Base-by-base conservation (phyloP, 2,329 filamentous ascomycete species). In the Gliomastix tumulicola region DNA sequence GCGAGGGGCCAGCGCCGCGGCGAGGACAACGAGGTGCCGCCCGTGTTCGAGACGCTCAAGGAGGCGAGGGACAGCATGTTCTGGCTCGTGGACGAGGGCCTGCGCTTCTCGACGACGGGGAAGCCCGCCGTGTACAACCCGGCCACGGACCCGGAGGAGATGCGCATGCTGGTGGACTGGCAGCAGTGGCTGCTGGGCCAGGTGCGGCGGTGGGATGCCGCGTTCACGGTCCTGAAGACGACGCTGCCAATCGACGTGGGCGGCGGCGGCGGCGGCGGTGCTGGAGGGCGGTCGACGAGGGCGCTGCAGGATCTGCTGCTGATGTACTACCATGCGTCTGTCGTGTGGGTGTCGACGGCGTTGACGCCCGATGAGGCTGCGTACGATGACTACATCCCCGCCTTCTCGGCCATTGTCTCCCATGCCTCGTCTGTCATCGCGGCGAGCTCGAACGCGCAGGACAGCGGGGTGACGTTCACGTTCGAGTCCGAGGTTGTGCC, bases 401-500 rank as follows among this genome's bases (percentile, higher is more conserved):
- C 50, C 5, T 67, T 68, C 22, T 52, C 57, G 10, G 44, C 52
- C 30, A 58, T 68, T 30, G 52, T 67, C 21, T 52, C 55, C 2
- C 43, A 60, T 0, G 56, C 58, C 1, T 50, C 54, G 5, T 45
- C 51, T 0, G 49, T 61, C 15, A 47, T 57, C 13, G 41, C 46
- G 1, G 30, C n/a, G 2, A 9, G 20, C 21, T 22, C 30, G 44
- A 1, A 34, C 43, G 21, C 15, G 41, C 20, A 40, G 39, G 34
- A 34, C 45, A 37, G 35, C 47, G n/a, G n/a, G n/a, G 32, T 16
- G 25, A 46, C 45, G 4, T 69, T 69, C 23, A 57, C 53, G 6
- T 68, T 68, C 32, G 63, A 68, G 27, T 65, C 61, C 11, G 61
- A 65, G 16, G 37, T 67, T 1, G 52, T 68, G 19, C 57, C 62